Percentiles rank a stretch among this genome's conserved stretches.
These are phyloP conservation scores for Boletus subcaerulescens DNA, from an alignment of 768 basidiomycete genomes.

Conservation along the genomic window DNA sequence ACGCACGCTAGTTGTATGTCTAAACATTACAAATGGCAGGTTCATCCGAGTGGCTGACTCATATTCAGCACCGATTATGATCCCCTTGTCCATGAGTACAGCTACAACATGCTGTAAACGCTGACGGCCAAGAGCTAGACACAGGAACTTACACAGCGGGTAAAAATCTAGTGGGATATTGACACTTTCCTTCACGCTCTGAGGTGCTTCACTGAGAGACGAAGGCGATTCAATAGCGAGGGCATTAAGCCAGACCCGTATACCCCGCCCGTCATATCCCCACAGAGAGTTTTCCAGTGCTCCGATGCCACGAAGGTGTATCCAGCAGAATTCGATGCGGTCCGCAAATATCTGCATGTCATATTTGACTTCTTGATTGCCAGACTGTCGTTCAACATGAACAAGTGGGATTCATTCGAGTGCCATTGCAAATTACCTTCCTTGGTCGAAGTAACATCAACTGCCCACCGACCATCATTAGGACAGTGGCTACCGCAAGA, in stretches of 20 bases:
- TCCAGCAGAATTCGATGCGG: conserved; percentile 99
- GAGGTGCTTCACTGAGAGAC: conserved; percentile 33
- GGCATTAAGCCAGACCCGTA: conserved; percentile 95
- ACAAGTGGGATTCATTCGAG: background rate
- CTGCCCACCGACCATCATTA: conserved; percentile 93
- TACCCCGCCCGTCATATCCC: conserved; percentile 89
- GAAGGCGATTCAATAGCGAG: conserved; percentile 75
- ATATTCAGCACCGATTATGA: conserved; percentile 94
- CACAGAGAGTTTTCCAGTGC: conserved; percentile 95
- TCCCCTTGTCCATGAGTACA: conserved; percentile 98
- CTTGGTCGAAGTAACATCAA: conserved; percentile 86
- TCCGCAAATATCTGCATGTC: conserved; percentile 97
- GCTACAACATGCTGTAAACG: conserved; percentile 45
- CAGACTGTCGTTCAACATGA: conserved; percentile 50
- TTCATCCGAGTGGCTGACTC: conserved; percentile 74
- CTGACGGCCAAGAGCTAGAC: background rate
- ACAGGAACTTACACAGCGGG: conserved; percentile 69
- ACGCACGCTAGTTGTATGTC: conserved; percentile 85
- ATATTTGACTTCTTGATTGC: conserved; percentile 87
- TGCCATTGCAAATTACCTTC: conserved; percentile 51
- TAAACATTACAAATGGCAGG: conserved; percentile 87
- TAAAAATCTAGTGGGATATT: conserved; percentile 93
- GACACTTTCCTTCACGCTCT: conserved; percentile 87
- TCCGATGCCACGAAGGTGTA: conserved; percentile 90
- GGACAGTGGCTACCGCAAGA: conserved; percentile 87